A percentile compares a stretch with the other conserved stretches of the same genome.
Conservation (phyloP, 2,329 filamentous ascomycete genomes). For the Rugonectria rugulosa region DNA sequence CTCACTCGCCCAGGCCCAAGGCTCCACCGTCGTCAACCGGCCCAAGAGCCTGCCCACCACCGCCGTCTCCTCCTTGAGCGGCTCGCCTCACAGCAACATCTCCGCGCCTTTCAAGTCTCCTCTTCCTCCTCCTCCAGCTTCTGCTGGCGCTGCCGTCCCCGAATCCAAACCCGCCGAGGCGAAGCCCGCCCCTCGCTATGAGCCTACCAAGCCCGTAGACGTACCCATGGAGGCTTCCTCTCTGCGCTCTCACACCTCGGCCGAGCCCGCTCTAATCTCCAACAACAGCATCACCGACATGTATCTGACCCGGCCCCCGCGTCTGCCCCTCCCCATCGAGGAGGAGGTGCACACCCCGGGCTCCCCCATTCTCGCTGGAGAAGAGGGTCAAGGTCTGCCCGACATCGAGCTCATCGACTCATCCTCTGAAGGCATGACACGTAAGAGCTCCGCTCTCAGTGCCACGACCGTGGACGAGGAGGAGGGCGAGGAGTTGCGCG, state of each 20-base stretch:
- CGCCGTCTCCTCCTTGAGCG: slow-evolving; percentile 58
- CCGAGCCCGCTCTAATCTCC: slow-evolving; percentile 55
- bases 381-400: slow-evolving; percentile 64
- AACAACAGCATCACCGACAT: slow-evolving; percentile 69
- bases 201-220: slow-evolving; percentile 64
- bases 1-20: slow-evolving; percentile 67
- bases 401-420: slow-evolving; percentile 61
- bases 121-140: slow-evolving; percentile 29
- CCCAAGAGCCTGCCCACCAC: slow-evolving; percentile 57
- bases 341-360: slow-evolving; percentile 90
- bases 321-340: slow-evolving; percentile 90
- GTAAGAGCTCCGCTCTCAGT: slow-evolving; percentile 66
- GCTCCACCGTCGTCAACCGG: slow-evolving; percentile 59
- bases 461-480: slow-evolving; percentile 78
- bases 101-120: slow-evolving; percentile 39
- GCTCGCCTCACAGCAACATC: slow-evolving; percentile 52
- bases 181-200: slow-evolving; percentile 36
- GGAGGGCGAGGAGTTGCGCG: slow-evolving; percentile 76
- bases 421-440: slow-evolving; percentile 56
- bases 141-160: slow-evolving; percentile 20
- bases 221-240: slow-evolving; percentile 56
- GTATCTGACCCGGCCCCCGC: slow-evolving; percentile 77
- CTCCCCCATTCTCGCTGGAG: slow-evolving; percentile 83
- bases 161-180: slow-evolving; percentile 33
- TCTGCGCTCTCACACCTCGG: slow-evolving; percentile 46